Conservation (phyloP, 441 rosid genomes). For the Eutrema salsugineum region DNA sequence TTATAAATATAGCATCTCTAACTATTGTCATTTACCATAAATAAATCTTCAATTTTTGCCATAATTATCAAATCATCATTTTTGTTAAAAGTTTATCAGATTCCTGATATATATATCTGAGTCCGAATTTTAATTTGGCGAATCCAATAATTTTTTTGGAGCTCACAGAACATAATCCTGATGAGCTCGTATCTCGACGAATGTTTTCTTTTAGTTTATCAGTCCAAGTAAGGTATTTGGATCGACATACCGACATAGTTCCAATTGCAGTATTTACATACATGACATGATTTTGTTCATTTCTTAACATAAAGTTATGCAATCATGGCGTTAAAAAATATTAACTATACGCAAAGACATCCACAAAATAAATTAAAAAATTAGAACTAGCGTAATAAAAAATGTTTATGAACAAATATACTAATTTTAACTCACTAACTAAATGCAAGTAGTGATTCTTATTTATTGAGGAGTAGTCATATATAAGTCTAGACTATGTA, state of each 20-base stretch:
- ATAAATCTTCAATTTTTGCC: too few species aligned
- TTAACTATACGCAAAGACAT: not conserved
- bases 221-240: not conserved
- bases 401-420: not conserved
- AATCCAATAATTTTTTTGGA: not conserved
- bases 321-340: not conserved
- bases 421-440: not conserved
- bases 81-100: too few species aligned
- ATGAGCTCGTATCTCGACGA: not conserved
- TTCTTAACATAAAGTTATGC: not conserved
- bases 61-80: too few species aligned
- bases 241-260: not conserved
- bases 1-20: too few species aligned
- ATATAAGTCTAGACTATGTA: too few species aligned
- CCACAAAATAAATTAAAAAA: too few species aligned
- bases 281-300: not conserved
- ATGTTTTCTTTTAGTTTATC: not conserved
- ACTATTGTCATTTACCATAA: too few species aligned
- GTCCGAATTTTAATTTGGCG: not conserved
- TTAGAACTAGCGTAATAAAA: too few species aligned
- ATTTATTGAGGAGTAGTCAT: too few species aligned
- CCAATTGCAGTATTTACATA: not conserved
- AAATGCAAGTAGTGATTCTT: too few species aligned
- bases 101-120: too few species aligned
- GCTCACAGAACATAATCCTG: too few species aligned